Base-by-base conservation (phyloP, 768 basidiomycete genomes). In the Tubosaeta brunneosetosa region DNA sequence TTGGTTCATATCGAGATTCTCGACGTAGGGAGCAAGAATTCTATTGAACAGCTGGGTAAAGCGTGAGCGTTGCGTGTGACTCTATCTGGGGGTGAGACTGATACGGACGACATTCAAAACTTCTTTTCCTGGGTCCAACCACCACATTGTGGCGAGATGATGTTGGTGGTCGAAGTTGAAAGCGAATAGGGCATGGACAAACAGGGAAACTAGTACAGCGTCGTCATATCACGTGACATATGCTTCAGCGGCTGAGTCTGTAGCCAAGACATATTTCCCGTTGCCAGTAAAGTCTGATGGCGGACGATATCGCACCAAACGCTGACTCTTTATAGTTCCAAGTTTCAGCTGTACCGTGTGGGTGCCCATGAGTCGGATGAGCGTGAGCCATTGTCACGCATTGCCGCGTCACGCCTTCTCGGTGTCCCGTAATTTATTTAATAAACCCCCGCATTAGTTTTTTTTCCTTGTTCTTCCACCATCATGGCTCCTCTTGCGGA, bases 1-100 rank as follows among this genome's bases (percentile, higher is more conserved):
- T 70, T 94, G 91, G 66, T 91, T 88, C 67, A 93, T 81, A 69
- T 97, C 94, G 68, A 99, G 73, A 66, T 97, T 95, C 75, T 94
- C 92, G 58, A 97, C 88, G 79, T 97, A 97, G 0, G 92, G 94
- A 26, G 91, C 90, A 46, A 97, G 83, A 57, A 94, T 88, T 58
- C 88, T 83, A 68, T 94, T 94, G 74, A 97, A 89, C 60, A 93
- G 68, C 89, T 83, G 53, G 26, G 27, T 13, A 9, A 17, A 14
- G 27, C 27, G 44, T 50, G 38, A 40, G 27, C 36, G 22, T 2
- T 22, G 22, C 22, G 32, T 42, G 26, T 29, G n/a, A 27, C 37
- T 6, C n/a, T 44, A 19, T 45, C 47, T 6, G 32, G 34, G 3
- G 26, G 10, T 42, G 17, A 8, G 31, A 45, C 6, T 14, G 45